phyloP scores from a whole-genome alignment of 306 rosid genomes.

The Prunus armeniaca region DNA sequence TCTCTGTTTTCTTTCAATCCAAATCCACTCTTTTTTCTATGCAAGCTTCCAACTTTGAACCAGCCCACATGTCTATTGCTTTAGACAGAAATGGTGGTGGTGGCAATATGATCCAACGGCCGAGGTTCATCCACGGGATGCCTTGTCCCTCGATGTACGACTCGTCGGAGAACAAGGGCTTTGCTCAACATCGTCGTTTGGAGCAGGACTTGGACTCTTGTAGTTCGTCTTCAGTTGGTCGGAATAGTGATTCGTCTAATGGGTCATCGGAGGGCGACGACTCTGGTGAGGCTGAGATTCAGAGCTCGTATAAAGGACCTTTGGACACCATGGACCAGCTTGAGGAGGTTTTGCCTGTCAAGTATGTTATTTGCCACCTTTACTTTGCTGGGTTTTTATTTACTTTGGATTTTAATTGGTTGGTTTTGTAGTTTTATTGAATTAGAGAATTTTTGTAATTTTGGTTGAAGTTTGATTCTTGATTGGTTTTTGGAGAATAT shows the following conservation, averaged over 20 bases:
- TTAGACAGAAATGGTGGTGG: constrained; percentile 23
- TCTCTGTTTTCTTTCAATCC: background rate
- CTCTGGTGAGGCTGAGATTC: constrained; percentile 49
- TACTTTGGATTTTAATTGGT: constrained; percentile 12
- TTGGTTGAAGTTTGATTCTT: background rate
- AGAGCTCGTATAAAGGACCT: constrained; percentile 58
- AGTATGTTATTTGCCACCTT: constrained; percentile 37
- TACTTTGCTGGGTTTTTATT: constrained; percentile 4
- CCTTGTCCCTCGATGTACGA: constrained; percentile 46
- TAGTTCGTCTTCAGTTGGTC: constrained; percentile 59
- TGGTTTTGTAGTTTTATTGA: background rate
- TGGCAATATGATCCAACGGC: constrained; percentile 29
- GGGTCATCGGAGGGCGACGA: constrained; percentile 58
- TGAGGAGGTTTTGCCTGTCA: constrained; percentile 63
- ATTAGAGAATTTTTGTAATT: background rate
- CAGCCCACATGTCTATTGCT: constrained; percentile 47
- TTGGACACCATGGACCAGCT: constrained; percentile 61
- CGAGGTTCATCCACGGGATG: constrained; percentile 39
- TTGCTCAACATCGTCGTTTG: constrained; percentile 22
- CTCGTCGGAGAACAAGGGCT: constrained; percentile 12
- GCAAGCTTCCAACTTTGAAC: constrained; percentile 5
- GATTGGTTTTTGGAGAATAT: background rate
- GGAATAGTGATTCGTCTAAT: constrained; percentile 50
- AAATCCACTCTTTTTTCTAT: background rate
- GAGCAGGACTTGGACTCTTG: constrained; percentile 54